Percentiles rank a stretch among this genome's conserved stretches.
Evolutionary conservation across 352 stramenopile species (phyloP).

Genomic region (Phytophthora colocasiae): DNA sequence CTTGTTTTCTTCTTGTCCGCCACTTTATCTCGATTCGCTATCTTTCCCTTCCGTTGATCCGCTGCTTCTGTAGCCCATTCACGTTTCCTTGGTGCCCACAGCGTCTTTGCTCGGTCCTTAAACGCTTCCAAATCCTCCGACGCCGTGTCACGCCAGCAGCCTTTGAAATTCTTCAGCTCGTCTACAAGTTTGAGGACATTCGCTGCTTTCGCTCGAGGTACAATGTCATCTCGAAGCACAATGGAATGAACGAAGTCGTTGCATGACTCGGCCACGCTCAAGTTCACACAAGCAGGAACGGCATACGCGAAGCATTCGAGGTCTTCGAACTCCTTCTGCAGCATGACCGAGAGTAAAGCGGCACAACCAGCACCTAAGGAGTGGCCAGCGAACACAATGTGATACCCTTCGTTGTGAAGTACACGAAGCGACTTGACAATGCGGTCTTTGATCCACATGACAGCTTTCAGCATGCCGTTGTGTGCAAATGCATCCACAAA

Average conservation of each 20-base stretch:
- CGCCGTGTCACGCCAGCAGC: constrained; percentile 80
- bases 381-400: constrained; percentile 84
- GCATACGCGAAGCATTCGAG: constrained; percentile 89
- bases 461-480: constrained; percentile 87
- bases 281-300: constrained; percentile 83
- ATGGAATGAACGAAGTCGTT: constrained; percentile 84
- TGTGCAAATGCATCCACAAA: constrained; percentile 89
- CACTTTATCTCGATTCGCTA: constrained; percentile 29
- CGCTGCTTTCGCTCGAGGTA: constrained; percentile 82
- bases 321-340: constrained; percentile 86
- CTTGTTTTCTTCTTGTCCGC: constrained; percentile 18
- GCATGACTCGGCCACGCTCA: constrained; percentile 82
- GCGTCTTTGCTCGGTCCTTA: constrained; percentile 81
- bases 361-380: constrained; percentile 84
- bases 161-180: constrained; percentile 84
- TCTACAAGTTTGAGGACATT: constrained; percentile 83
- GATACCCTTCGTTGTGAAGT: constrained; percentile 79
- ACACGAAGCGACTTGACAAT: constrained; percentile 80
- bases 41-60: constrained; percentile 57
- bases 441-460: constrained; percentile 89
- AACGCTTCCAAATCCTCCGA: constrained; percentile 84
- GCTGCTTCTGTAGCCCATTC: constrained; percentile 82
- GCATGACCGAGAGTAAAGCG: constrained; percentile 80
- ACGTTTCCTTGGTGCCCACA: constrained; percentile 84
- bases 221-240: constrained; percentile 87